Conservation (phyloP, 2,329 filamentous ascomycete genomes). For the Chaetomiaceae sp. region DNA sequence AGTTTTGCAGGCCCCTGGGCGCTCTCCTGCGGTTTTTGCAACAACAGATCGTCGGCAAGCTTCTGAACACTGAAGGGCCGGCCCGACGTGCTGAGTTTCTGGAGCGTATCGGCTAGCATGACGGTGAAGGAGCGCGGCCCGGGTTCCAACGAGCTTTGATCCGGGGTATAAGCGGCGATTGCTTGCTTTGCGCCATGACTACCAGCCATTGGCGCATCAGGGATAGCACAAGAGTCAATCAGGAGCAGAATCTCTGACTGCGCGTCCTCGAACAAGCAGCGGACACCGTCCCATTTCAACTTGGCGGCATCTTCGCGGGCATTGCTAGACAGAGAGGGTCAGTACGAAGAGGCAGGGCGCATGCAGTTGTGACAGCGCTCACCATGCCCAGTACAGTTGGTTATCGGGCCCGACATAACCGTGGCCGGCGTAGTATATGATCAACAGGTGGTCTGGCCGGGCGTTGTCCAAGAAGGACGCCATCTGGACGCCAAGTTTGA, state of each 20-base stretch:
- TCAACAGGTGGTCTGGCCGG: slow-evolving; percentile 54
- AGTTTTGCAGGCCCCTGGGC: slow-evolving; percentile 32
- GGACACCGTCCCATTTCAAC: slow-evolving; percentile 60
- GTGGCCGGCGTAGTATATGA: slow-evolving; percentile 61
- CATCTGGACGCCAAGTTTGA: slow-evolving; percentile 58
- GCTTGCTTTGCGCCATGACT: slow-evolving; percentile 57
- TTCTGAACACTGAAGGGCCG: slow-evolving; percentile 53
- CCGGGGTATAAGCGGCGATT: slow-evolving; percentile 55
- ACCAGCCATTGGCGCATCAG: slow-evolving; percentile 45
- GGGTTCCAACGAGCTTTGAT: slow-evolving; percentile 43
- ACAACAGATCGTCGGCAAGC: slow-evolving; percentile 52
- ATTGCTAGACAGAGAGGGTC: slow-evolving; percentile 42
- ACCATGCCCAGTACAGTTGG: slow-evolving; percentile 64
- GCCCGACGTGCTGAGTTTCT: slow-evolving; percentile 45
- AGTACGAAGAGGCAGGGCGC: slow-evolving; percentile 12
- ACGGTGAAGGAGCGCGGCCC: slow-evolving; percentile 54
- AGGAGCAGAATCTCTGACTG: slow-evolving; percentile 59
- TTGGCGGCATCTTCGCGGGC: slow-evolving; percentile 53
- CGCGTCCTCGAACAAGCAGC: slow-evolving; percentile 57
- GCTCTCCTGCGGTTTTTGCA: slow-evolving; percentile 41
- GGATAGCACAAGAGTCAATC: slow-evolving; percentile 56
- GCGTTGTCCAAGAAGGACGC: slow-evolving; percentile 55
- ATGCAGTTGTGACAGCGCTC: slow-evolving; percentile 33
- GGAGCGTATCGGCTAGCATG: slow-evolving; percentile 51
- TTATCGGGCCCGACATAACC: slow-evolving; percentile 55